These are phyloP conservation scores for Naganishia vishniacii DNA, from an alignment of 768 basidiomycete genomes.

Conservation along the genomic window DNA sequence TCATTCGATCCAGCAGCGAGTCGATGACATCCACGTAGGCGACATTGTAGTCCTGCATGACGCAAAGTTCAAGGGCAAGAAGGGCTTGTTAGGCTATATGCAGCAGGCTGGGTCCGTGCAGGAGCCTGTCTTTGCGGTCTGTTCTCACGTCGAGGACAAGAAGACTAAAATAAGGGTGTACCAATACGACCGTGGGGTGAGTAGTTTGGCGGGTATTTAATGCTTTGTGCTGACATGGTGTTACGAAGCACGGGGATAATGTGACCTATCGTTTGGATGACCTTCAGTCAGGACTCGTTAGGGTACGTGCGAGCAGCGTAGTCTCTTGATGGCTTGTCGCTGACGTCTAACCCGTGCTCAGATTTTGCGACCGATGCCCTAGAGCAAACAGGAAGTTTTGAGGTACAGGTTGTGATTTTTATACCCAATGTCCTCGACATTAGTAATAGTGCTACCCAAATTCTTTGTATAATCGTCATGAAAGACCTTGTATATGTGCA, in stretches of 20 bases:
- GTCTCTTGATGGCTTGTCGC: background rate
- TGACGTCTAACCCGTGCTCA: background rate
- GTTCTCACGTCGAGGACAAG: constrained; percentile 76
- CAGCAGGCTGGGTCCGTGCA: constrained; percentile 55
- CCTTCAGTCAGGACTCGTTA: constrained; percentile 73
- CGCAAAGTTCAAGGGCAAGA: constrained; percentile 72
- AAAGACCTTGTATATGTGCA: constrained; percentile 4
- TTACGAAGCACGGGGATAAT: constrained; percentile 59
- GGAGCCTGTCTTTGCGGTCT: constrained; percentile 65
- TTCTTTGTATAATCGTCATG: background rate
- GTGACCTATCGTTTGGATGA: constrained; percentile 86
- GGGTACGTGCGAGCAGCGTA: constrained; percentile 54
- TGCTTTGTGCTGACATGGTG: background rate
- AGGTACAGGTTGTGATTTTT: no score
- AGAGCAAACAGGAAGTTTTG: background rate
- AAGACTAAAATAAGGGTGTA: constrained; percentile 78
- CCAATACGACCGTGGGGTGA: constrained; percentile 75
- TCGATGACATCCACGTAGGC: constrained; percentile 67
- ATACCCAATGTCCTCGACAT: no score
- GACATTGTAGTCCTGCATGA: constrained; percentile 72
- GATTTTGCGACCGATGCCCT: constrained; percentile 26
- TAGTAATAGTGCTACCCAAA: background rate
- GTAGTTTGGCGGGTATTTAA: constrained; percentile 43
- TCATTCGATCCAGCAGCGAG: constrained; percentile 61
- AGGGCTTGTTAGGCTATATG: constrained; percentile 67